Base-by-base conservation (phyloP, 2,329 filamentous ascomycete genomes). In the Talaromyces sp. region DNA sequence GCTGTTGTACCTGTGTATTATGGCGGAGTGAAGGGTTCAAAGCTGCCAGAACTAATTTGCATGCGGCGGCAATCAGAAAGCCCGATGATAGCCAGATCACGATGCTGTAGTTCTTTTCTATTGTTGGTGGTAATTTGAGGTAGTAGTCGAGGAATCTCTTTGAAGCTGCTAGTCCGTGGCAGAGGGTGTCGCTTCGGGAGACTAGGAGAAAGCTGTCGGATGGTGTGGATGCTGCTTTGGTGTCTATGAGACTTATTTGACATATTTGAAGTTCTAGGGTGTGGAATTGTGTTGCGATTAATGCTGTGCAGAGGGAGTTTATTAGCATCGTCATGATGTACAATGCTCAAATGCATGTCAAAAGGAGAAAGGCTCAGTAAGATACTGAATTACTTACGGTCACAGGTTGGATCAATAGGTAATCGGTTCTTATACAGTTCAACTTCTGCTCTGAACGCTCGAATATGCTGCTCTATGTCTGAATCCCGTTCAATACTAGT, bases 341-440 rank as follows among this genome's bases (percentile, higher is more conserved):
- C 9, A 27, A 5, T 9, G 24, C 4, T 9, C 24, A 27, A 9
- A 9, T 47, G 2, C 11, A 29, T 22, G 14, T 14, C 37, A 9
- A 14, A 8, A n/a, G 32, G 40, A 16, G n/a, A 41, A 3, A 14
- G n/a, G n/a, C n/a, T n/a, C n/a, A n/a, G n/a, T n/a, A n/a, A n/a
- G 27, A 17, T 13, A 7, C n/a, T 14, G 37, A 30, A 27, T 30
- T 10, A 49, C 47, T 54, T n/a, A 55, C 47, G 22, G 42, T 45
- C 45, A 46, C 27, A 17, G 27, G 43, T 47, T 24, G 29, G 32
- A 43, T 35, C 33, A 20, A 47, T 14, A 32, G 45, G 41, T 37
- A 55, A 36, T 35, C 27, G 53, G n/a, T 50, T 33, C 48, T 49
- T 55, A 30, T 43, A 55, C 14, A 52, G 27, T 36, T 55, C 44